These are phyloP conservation scores for Morella rubra DNA, from an alignment of 306 rosid species.

Conservation along the genomic window DNA sequence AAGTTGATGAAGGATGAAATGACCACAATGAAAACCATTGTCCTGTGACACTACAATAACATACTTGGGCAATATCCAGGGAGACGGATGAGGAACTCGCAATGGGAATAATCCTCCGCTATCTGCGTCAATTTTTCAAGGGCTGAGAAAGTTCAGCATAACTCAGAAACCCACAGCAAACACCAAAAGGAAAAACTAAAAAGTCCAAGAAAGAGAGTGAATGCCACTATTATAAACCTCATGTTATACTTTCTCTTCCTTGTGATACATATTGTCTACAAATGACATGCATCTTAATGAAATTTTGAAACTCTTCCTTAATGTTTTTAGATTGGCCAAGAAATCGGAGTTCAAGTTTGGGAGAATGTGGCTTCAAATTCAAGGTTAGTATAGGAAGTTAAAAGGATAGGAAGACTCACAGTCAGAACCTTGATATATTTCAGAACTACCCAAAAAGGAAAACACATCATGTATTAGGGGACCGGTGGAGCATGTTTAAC, in stretches of 20 bases:
- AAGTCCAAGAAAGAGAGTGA: conserved; percentile 2
- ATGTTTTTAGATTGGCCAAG: background rate
- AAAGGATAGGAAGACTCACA: background rate
- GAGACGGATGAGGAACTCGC: conserved; percentile 91
- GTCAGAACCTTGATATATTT: background rate
- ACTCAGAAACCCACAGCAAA: conserved; percentile 15
- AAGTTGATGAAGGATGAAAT: background rate
- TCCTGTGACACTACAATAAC: conserved; percentile 22
- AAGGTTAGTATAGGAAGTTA: background rate
- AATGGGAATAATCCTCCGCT: conserved; percentile 96
- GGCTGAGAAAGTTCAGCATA: conserved; percentile 19
- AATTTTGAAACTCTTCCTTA: background rate
- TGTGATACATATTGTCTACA: background rate
- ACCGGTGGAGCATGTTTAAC: background rate
- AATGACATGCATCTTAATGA: background rate
- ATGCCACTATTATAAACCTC: background rate
- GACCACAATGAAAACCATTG: conserved; percentile 11
- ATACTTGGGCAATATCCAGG: conserved; percentile 98
- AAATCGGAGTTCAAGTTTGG: background rate
- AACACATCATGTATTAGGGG: background rate
- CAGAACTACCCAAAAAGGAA: background rate
- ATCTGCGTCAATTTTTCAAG: conserved; percentile 49
- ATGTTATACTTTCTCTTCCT: background rate
- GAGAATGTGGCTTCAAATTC: background rate
- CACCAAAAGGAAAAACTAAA: conserved; percentile 6